Base-by-base conservation (phyloP, 1,284 basidiomycete species). In the Mycena citricolor region DNA sequence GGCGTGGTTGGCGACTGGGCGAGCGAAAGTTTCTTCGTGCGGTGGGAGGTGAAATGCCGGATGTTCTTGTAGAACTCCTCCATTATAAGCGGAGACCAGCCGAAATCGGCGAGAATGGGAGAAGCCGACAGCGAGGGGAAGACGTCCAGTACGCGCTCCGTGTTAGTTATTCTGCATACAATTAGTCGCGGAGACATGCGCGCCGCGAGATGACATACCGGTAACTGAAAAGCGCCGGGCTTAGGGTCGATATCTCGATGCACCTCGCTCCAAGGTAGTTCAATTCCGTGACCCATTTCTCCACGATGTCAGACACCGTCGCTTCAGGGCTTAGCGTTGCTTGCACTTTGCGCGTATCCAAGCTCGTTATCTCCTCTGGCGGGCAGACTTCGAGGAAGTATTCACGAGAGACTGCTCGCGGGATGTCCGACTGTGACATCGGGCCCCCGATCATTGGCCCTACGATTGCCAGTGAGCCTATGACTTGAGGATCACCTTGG, bases 1-100 rank as follows among this genome's bases (percentile, higher is more conserved):
- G 42, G 37, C 4, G 36, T 14, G 32, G 8, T 31, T 13, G 31
- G 30, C 13, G 34, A 34, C 17, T 20, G 40, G 52, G 4, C 25
- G 31, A n/a, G 35, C 17, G 23, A 29, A 4, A 32, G 57, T 45
- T 23, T 52, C 42, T n/a, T 58, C 31, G 50, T 55, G 58, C 10
- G 57, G 47, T 19, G 63, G 56, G 0, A 64, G 3, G 55, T 54
- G 52, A 71, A 65, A 26, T 66, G 59, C 10, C 59, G 55, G 8
- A 58, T 54, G 46, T 74, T 76, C 7, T 50, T 60, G 19, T 54
- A 41, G 42, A 69, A 72, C 0, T 66, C 62, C n/a, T 56, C 51
- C 22, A 67, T 54, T 43, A 77, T 57, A 8, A 76, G 64, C 0
- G 71, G 65, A 0, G 76, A 76, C 70, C 70, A 76, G 11, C 60